A percentile compares a stretch with the other conserved stretches of the same genome.
phyloP scores from a whole-genome alignment of 306 rosid genomes.

The Acmispon strigosus region DNA sequence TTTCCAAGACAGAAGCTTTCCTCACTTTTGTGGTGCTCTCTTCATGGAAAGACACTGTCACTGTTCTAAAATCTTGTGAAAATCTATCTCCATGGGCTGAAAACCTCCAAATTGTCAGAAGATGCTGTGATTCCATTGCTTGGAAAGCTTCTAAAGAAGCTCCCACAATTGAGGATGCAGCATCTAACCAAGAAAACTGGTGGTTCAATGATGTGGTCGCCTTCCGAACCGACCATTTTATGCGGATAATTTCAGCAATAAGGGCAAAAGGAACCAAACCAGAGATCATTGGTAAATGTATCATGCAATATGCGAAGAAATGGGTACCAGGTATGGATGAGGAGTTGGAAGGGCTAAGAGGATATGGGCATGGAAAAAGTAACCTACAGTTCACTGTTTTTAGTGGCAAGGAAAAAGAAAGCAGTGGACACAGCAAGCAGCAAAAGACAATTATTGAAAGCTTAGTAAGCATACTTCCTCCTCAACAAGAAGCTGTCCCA shows the following conservation, averaged over 20 bases:
- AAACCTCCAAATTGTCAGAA: slow-evolving; percentile 83
- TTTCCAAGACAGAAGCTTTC: slow-evolving; percentile 80
- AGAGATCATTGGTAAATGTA: slow-evolving; percentile 66
- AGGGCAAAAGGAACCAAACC: slow-evolving; percentile 58
- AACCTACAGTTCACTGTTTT: slow-evolving; percentile 54
- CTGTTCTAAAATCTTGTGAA: slow-evolving; percentile 74
- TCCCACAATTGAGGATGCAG: slow-evolving; percentile 24
- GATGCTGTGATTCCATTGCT: slow-evolving; percentile 92
- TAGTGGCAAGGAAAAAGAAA: slow-evolving; percentile 45
- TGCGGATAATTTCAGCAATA: slow-evolving; percentile 59
- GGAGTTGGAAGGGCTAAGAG: slow-evolving; percentile 68
- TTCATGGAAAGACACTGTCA: slow-evolving; percentile 83
- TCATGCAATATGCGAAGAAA: slow-evolving; percentile 66
- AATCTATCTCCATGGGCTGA: slow-evolving; percentile 88
- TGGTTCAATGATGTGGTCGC: slow-evolving; percentile 52
- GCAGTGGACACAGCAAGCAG: slow-evolving; percentile 49
- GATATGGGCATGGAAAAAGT: slow-evolving; percentile 59
- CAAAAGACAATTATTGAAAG: slow-evolving; percentile 65
- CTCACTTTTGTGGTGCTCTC: slow-evolving; percentile 84
- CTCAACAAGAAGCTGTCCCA: slow-evolving; percentile 72
- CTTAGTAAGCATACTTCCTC: slow-evolving; percentile 74
- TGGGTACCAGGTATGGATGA: slow-evolving; percentile 62
- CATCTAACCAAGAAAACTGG: slow-evolving; percentile 46
- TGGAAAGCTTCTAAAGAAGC: slow-evolving; percentile 71
- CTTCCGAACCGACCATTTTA: slow-evolving; percentile 63